These are phyloP conservation scores for Glomus cerebriforme DNA, from an alignment of 192 early-diverging fungal genomes.

Conservation along the genomic window DNA sequence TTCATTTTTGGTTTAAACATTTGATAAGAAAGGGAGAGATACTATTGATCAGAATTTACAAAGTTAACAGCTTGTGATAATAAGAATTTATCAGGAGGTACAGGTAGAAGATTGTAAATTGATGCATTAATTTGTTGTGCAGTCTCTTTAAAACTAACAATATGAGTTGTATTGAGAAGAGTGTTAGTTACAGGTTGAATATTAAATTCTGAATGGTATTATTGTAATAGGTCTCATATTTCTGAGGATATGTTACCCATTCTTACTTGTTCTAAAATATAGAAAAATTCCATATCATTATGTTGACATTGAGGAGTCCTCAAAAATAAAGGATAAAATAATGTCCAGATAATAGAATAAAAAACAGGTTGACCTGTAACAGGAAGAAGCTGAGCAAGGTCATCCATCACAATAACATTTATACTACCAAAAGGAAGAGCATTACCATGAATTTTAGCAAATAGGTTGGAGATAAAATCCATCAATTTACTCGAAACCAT, in stretches of 20 bases:
- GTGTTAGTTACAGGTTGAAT: background rate
- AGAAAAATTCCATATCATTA: background rate
- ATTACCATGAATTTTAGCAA: too few species aligned
- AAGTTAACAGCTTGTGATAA: too few species aligned
- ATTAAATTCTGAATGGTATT: background rate
- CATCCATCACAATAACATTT: background rate
- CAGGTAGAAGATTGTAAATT: background rate
- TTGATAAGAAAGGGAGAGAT: background rate
- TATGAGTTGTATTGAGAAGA: background rate
- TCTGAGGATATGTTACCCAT: background rate
- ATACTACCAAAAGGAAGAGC: background rate
- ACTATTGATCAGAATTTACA: background rate
- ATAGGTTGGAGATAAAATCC: background rate
- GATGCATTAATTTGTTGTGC: background rate
- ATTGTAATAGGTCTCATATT: background rate
- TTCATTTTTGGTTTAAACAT: constrained; percentile 2
- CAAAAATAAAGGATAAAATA: background rate
- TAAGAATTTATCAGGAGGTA: background rate
- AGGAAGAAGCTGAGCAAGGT: background rate
- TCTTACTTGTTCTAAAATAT: background rate
- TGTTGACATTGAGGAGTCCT: background rate
- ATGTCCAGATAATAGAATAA: background rate
- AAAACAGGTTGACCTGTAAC: background rate
- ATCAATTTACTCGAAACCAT: background rate
- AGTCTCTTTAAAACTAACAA: background rate